These are phyloP conservation scores for Stagonosporopsis cucurbitacearum DNA, from an alignment of 2,329 filamentous ascomycete genomes.

Conservation along the genomic window DNA sequence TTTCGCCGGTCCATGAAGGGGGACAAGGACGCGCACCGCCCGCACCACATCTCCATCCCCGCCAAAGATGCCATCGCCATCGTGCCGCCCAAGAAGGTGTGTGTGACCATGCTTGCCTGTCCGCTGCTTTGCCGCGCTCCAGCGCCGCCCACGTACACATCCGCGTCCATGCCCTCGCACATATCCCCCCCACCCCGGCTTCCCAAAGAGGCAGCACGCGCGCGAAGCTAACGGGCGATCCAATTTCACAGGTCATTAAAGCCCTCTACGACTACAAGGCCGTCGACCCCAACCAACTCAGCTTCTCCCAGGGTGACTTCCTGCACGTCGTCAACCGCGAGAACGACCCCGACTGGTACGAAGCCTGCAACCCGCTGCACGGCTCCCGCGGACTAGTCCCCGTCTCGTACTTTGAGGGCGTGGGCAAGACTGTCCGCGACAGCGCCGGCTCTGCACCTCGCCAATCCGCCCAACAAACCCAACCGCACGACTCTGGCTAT, in stretches of 20 bases:
- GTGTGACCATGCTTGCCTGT: slow-evolving; percentile 22
- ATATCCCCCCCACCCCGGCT: slow-evolving; percentile 17
- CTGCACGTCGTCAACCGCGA: slow-evolving; percentile 97
- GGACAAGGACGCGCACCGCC: slow-evolving; percentile 74
- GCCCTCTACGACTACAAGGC: slow-evolving; percentile 96
- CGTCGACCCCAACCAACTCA: slow-evolving; percentile 70
- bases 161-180: too few relatives aligned
- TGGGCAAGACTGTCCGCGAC: slow-evolving; percentile 91
- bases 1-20: slow-evolving; percentile 89
- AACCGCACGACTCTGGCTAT: slow-evolving; percentile 90
- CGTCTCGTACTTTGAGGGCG: slow-evolving; percentile 88
- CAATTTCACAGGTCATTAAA: slow-evolving; percentile 79
- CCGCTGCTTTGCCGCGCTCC: slow-evolving; percentile 3
- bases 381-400: slow-evolving; percentile 90
- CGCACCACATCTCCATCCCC: slow-evolving; percentile 76
- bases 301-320: slow-evolving; percentile 94
- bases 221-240: slow-evolving; percentile 33
- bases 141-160: slow-evolving; percentile 1
- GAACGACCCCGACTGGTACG: slow-evolving; percentile 95
- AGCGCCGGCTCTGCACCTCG: slow-evolving; percentile 63
- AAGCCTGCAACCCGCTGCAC: slow-evolving; percentile 94
- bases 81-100: slow-evolving; percentile 92
- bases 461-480: slow-evolving; percentile 54
- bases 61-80: slow-evolving; percentile 89
- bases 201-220: slow-evolving; percentile 27